Percentiles rank a stretch among this genome's conserved stretches.
Evolutionary conservation across 2,329 filamentous ascomycete species (phyloP).

Genomic region (Calonectria hongkongensis): DNA sequence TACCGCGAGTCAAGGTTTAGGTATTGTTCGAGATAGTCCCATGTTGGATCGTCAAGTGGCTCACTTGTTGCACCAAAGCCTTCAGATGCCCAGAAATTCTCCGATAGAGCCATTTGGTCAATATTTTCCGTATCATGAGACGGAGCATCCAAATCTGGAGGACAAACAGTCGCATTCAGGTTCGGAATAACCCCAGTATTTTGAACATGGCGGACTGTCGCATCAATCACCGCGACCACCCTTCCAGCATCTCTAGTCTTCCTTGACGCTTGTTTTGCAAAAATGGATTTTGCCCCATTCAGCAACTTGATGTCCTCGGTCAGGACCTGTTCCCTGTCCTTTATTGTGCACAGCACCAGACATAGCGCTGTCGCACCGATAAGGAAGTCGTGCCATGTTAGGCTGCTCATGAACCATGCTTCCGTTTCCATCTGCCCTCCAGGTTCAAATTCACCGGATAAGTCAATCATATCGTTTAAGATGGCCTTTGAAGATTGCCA

Average conservation of each 20-base stretch:
- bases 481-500: constrained; percentile 7
- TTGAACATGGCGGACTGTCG: neutral
- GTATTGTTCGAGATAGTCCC: constrained; percentile 20
- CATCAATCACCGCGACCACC: constrained; percentile 15
- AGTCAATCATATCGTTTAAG: neutral
- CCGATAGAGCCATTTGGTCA: neutral
- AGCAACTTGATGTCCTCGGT: neutral
- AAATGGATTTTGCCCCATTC: neutral
- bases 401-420: constrained; percentile 24
- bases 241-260: constrained; percentile 2
- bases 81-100: neutral
- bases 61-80: neutral
- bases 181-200: neutral
- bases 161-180: neutral
- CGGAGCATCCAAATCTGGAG: neutral
- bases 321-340: neutral
- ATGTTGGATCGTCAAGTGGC: neutral
- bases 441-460: neutral
- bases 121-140: neutral
- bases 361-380: constrained; percentile 21
- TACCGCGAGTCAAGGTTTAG: constrained; percentile 1
- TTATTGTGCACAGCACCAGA: constrained; percentile 14
- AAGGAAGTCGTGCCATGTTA: constrained; percentile 29
- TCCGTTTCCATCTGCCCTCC: constrained; percentile 22
- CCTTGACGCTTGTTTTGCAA: neutral